Conservation (phyloP, 768 basidiomycete genomes). For the Pisolithus orientalis region DNA sequence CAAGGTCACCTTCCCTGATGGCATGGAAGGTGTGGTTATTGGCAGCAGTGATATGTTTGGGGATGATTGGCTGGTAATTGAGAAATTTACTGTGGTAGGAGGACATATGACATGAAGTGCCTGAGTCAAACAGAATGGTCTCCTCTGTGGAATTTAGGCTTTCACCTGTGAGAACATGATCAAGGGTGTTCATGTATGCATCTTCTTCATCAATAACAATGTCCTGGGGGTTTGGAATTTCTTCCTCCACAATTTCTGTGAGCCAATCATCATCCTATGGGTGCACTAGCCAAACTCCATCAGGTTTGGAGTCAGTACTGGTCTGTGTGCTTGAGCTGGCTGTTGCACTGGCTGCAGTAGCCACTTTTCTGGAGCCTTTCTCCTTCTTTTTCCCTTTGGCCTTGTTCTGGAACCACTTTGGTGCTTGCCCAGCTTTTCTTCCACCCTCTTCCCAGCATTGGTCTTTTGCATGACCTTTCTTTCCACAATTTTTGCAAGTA, state of each 20-base stretch:
- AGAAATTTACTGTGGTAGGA: background rate
- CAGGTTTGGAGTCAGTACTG: no score
- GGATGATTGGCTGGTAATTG: constrained; percentile 4
- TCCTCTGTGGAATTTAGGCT: background rate
- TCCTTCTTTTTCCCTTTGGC: background rate
- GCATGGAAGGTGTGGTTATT: background rate
- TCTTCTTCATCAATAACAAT: no score
- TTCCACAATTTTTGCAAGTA: background rate
- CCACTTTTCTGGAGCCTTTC: no score
- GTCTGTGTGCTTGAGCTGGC: no score
- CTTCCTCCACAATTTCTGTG: no score
- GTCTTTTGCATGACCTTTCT: background rate
- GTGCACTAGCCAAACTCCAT: no score
- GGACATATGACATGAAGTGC: background rate
- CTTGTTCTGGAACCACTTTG: background rate
- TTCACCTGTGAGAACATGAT: background rate
- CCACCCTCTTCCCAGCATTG: background rate
- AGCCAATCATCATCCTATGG: no score
- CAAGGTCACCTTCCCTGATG: constrained; percentile 16
- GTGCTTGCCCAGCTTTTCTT: background rate
- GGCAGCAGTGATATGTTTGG: constrained; percentile 19
- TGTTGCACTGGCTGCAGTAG: no score
- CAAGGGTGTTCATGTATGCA: no score
- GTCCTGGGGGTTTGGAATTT: no score
- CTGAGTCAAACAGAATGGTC: background rate